Percentiles rank a stretch among this genome's conserved stretches.
Evolutionary conservation across 495 filamentous ascomycete species (phyloP).

Genomic region (Penicillium salamii): DNA sequence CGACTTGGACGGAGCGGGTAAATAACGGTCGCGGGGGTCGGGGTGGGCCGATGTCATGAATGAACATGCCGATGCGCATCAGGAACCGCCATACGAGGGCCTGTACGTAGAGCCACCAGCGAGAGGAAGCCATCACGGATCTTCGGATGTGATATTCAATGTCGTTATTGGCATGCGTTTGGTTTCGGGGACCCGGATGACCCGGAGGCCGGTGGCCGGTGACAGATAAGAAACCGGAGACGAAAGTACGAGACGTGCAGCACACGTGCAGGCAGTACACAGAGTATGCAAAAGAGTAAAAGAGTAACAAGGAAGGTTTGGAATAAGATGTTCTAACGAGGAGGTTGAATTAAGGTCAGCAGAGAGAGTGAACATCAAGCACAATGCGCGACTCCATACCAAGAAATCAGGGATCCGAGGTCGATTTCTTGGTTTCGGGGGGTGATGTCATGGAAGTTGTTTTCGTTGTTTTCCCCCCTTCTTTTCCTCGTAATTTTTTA

Average conservation of each 20-base stretch:
- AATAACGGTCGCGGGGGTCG: constrained; percentile 67
- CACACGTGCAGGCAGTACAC: no score
- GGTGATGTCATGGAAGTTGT: constrained; percentile 4
- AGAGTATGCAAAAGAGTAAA: neutral
- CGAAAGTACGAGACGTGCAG: neutral
- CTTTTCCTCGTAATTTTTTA: neutral
- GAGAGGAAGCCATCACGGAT: constrained; percentile 45
- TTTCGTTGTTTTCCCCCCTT: neutral
- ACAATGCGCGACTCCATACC: neutral
- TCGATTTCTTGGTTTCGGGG: neutral
- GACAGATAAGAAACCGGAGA: neutral
- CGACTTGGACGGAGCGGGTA: constrained; percentile 58
- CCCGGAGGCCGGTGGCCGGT: neutral
- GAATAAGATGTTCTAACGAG: neutral
- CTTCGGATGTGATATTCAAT: neutral
- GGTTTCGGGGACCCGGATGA: neutral
- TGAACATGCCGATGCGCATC: constrained; percentile 75
- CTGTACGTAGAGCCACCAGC: constrained; percentile 69
- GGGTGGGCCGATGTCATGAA: constrained; percentile 68
- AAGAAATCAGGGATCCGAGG: constrained; percentile 7
- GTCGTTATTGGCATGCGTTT: neutral
- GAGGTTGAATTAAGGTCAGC: neutral
- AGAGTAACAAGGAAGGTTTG: neutral
- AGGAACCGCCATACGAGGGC: constrained; percentile 73
- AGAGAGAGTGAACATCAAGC: neutral